Evolutionary conservation across 2,329 filamentous ascomycete genomes (phyloP).

Genomic region (Monilinia vaccinii-corymbosi): DNA sequence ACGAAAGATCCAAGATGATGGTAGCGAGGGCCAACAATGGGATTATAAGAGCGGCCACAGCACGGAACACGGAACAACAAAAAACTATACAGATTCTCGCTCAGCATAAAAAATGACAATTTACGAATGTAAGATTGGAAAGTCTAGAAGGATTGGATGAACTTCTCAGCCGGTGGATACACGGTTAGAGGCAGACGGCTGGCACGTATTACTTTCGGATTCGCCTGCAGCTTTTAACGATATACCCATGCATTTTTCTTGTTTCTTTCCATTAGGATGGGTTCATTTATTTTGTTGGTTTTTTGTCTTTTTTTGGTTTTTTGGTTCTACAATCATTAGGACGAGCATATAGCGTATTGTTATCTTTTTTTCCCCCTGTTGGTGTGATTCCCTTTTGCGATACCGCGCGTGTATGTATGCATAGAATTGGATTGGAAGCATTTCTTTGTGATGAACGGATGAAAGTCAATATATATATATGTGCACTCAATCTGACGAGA

Average conservation of each 20-base stretch:
- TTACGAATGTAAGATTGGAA: background rate
- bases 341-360: background rate
- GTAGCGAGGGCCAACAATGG: conserved; percentile 7
- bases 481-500: background rate
- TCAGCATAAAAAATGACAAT: background rate
- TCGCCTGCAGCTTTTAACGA: conserved; percentile 5
- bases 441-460: background rate
- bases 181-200: background rate
- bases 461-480: background rate
- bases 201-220: conserved; percentile 1
- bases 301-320: background rate
- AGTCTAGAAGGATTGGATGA: background rate
- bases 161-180: conserved; percentile 1
- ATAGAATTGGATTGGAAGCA: background rate
- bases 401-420: background rate
- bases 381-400: background rate
- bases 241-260: conserved; percentile 2
- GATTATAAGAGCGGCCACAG: background rate
- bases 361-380: background rate
- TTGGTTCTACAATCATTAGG: background rate
- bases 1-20: conserved; percentile 2
- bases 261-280: background rate
- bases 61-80: background rate
- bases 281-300: too few relatives aligned
- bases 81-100: background rate